phyloP scores from a whole-genome alignment of 2,329 filamentous ascomycete genomes.

The Zymoseptoria crescenta region DNA sequence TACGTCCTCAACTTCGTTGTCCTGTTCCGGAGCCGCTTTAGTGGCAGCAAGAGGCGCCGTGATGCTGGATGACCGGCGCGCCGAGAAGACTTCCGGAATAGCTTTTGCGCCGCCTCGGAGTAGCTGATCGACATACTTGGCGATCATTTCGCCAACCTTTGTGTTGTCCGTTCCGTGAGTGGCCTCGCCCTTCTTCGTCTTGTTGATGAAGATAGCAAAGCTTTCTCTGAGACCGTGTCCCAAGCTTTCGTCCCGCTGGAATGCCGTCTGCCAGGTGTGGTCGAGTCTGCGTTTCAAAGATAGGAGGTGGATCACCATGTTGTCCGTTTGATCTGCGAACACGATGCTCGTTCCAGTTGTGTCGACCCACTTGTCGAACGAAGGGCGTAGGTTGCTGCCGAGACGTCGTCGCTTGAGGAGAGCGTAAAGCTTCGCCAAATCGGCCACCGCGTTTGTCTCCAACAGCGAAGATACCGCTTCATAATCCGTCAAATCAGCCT shows the following conservation, averaged over 20 bases:
- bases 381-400: conserved; percentile 58
- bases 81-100: conserved; percentile 59
- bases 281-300: conserved; percentile 75
- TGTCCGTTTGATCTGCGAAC: conserved; percentile 63
- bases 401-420: conserved; percentile 66
- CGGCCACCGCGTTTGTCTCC: conserved; percentile 58
- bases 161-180: conserved; percentile 77
- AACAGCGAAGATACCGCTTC: conserved; percentile 65
- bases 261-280: conserved; percentile 66
- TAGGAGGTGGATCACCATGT: conserved; percentile 78
- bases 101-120: conserved; percentile 81
- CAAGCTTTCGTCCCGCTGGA: conserved; percentile 68
- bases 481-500: conserved; percentile 36
- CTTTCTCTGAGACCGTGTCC: conserved; percentile 72
- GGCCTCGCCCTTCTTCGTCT: conserved; percentile 61
- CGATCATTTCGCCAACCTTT: conserved; percentile 97
- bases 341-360: conserved; percentile 69
- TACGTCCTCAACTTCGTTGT: conserved; percentile 53
- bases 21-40: conserved; percentile 50
- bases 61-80: conserved; percentile 35
- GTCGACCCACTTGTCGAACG: conserved; percentile 75
- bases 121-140: conserved; percentile 88
- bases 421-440: conserved; percentile 69
- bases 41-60: conserved; percentile 41
- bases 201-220: conserved; percentile 89